Evolutionary conservation across 108 stramenopile genomes (phyloP), one percentile per base, ranked within the genome.

Genomic region (Pseudonitzschia delicatissima): DNA sequence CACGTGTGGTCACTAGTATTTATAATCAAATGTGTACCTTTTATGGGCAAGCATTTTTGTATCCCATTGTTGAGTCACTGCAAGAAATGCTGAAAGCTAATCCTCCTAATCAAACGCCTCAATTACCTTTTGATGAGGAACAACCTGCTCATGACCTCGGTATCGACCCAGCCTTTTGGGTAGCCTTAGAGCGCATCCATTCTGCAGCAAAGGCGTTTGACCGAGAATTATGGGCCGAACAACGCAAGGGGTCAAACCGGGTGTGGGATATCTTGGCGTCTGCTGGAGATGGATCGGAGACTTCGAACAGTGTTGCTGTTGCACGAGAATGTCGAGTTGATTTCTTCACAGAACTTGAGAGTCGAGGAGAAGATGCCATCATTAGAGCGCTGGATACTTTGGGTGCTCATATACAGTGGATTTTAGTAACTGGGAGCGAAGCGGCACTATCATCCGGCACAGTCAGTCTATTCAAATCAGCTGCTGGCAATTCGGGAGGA

Each of bases 181-280:
- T 89, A 5, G 74, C 71, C 12, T 68, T 92, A 25, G 91, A 92
- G 73, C 84, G 87, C 28, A 78, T 92, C 29, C 86, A 89, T 71
- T 86, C 87, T 25, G 91, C 88, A 29, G 86, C 86, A 48, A 92
- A 92, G 67, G 74, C 87, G 21, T 92, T 89, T 79, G 91, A 92
- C 67, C 73, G 91, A 4, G 91, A 92, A 60, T 42, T 92, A 50
- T 92, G 88, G 88, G 91, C 91, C 9, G 91, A 92, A 67, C 82
- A 77, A 49, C 74, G 86, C n/a, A 66, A 76, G 39, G 91, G 79
- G 2, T 84, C 83, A 59, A 82, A 77, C 29, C 86, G 91, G 29
- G 91, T 92, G 13, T 92, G 87, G 87, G 91, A 92, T 52, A 82
- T 85, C 55, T 73, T 92, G 29, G 57, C 66, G 12, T 52, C 69